Conservation (phyloP, 192 early-diverging fungal species). For the Neocallimastix lanati region DNA sequence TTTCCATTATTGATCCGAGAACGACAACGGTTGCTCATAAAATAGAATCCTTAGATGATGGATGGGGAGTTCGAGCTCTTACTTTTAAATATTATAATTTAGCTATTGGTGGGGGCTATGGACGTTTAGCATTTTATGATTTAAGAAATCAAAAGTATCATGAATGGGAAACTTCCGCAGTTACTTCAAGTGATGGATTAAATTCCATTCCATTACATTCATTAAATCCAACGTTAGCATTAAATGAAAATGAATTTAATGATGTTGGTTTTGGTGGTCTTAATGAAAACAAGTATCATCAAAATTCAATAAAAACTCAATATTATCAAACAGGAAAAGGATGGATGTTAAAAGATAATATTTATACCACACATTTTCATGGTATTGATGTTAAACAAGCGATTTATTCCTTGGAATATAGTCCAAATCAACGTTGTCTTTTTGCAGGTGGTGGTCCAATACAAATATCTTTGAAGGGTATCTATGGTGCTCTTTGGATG, state of each 20-base stretch:
- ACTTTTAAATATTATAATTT: slow-evolving; percentile 18
- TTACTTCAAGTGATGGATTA: not conserved
- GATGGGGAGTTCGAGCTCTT: slow-evolving; percentile 51
- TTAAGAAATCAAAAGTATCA: slow-evolving; percentile 29
- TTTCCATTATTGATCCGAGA: not conserved
- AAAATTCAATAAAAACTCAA: not conserved
- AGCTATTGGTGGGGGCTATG: slow-evolving; percentile 41
- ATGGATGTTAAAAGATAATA: slow-evolving; percentile 24
- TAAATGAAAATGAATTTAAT: not conserved
- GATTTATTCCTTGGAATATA: slow-evolving; percentile 33
- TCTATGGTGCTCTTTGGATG: not conserved
- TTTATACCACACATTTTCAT: slow-evolving; percentile 22
- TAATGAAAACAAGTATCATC: not conserved
- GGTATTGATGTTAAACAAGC: slow-evolving; percentile 32
- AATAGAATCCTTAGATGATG: slow-evolving; percentile 38
- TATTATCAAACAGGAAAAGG: slow-evolving; percentile 20
- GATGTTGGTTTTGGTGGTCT: slow-evolving; percentile 4
- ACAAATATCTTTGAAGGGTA: not conserved
- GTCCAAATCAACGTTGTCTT: not conserved
- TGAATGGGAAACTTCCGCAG: slow-evolving; percentile 9
- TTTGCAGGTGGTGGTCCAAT: not conserved
- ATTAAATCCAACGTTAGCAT: not conserved
- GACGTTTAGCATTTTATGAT: slow-evolving; percentile 46
- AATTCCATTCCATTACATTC: not conserved
- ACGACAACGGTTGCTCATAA: slow-evolving; percentile 15